Evolutionary conservation across 129 eudicot genomes (phyloP).

Genomic region (sunflower (Helianthus annuus)): DNA sequence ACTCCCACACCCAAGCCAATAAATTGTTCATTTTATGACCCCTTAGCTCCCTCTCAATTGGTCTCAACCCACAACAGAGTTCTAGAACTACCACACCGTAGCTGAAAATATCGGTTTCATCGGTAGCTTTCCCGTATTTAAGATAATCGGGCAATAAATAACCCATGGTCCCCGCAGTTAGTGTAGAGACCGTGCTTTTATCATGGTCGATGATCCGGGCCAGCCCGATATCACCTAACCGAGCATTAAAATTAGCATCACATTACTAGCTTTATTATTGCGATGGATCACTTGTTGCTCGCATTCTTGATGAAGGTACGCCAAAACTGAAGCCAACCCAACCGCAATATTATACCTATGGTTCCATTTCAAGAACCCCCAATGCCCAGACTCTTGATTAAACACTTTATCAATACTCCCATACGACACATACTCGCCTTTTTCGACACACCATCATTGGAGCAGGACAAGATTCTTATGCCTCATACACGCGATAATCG

Average conservation of each 20-base stretch:
- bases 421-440: constrained; percentile 78
- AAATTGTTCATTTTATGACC: constrained; percentile 64
- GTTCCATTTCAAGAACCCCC: constrained; percentile 56
- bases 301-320: constrained; percentile 89
- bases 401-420: constrained; percentile 85
- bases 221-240: constrained; percentile 85
- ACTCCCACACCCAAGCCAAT: constrained; percentile 92
- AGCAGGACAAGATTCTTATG: constrained; percentile 83
- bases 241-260: constrained; percentile 67
- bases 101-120: constrained; percentile 82
- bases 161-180: constrained; percentile 97
- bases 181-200: constrained; percentile 82
- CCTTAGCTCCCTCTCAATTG: constrained; percentile 67
- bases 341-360: constrained; percentile 67
- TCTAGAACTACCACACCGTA: constrained; percentile 83
- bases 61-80: constrained; percentile 83
- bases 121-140: constrained; percentile 85
- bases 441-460: constrained; percentile 91
- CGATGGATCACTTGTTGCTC: constrained; percentile 92
- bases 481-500: constrained; percentile 77
- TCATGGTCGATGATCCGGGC: constrained; percentile 89
- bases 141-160: constrained; percentile 90
- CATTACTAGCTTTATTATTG: constrained; percentile 86
- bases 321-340: constrained; percentile 80
- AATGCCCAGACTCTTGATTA: constrained; percentile 44